Base-by-base conservation (phyloP, 2,329 filamentous ascomycete species). In the Talaromyces sp. region DNA sequence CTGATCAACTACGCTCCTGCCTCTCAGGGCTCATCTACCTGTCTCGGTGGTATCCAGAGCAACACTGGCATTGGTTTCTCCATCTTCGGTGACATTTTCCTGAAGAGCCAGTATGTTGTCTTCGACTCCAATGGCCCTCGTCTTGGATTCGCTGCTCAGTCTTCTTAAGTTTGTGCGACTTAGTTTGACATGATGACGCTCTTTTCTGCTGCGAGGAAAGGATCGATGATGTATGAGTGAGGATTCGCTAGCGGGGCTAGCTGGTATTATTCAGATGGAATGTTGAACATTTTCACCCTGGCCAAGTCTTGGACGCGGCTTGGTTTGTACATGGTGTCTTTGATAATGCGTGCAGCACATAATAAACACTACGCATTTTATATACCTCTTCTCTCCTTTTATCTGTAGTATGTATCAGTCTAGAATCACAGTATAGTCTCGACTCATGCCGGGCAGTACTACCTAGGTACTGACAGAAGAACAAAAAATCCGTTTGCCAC, bases 51-150 rank as follows among this genome's bases (percentile, higher is more conserved):
- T 44, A 82, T 95, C 57, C 90, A 94, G 77, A 79, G 73, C 58
- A 78, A 82, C 62, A 65, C 71, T 1, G 82, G 79, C n/a, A 71
- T 87, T 42, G 79, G 79, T 5, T 79, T 86, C 57, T 84, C 80
- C 51, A 90, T 95, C 65, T 82, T 92, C 51, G 90, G 90, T 9
- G 89, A 92, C 55, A 79, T 89, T 51, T 90, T 91, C 76, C 80
- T 94, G 61, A 94, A 94, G 82, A 83, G 83, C 50, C 78, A 89
- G 57, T 91, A 88, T 67, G 85, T 87, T 27, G 84, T 90, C 43
- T 91, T 90, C 69, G 87, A 91, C 66, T 70, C 78, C 5, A 72
- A 68, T 17, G 74, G 74, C 4, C 73, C 75, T 52, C 70, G 72
- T 42, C 66, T 84, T 24, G 80, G 80, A 9, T 80, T 82, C 55